Conservation (phyloP, 176 grass and related monocot species). For the Bothriochloa decipiens region DNA sequence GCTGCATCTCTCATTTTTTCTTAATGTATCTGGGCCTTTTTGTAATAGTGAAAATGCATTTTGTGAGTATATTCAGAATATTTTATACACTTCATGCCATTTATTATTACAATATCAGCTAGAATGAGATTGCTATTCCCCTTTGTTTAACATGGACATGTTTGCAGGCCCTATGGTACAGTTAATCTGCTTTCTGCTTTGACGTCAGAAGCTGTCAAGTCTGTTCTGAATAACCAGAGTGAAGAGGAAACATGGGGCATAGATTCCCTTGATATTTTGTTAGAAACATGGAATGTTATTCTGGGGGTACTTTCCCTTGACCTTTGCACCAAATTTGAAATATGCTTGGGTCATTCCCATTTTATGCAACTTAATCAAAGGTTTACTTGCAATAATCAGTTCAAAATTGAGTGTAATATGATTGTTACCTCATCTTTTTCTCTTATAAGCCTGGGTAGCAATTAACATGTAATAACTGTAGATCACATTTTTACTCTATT, state of each 20-base stretch:
- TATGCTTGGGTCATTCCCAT: slow-evolving; percentile 13
- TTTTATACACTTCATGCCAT: slow-evolving; percentile 20
- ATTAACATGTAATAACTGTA: background rate
- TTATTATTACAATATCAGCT: slow-evolving; percentile 30
- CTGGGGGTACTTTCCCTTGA: slow-evolving; percentile 65
- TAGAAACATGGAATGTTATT: slow-evolving; percentile 97
- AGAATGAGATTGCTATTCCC: slow-evolving; percentile 20
- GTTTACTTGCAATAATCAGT: slow-evolving; percentile 6
- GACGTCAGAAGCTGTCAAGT: slow-evolving; percentile 89
- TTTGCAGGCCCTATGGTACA: slow-evolving; percentile 84
- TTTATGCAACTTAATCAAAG: slow-evolving; percentile 17
- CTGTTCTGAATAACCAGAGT: slow-evolving; percentile 59
- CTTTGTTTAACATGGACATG: slow-evolving; percentile 44
- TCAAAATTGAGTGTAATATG: slow-evolving; percentile 21
- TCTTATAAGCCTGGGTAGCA: background rate
- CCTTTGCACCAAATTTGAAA: slow-evolving; percentile 23
- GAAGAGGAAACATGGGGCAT: slow-evolving; percentile 93
- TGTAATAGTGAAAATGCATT: slow-evolving; percentile 21
- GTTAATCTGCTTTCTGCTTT: slow-evolving; percentile 81
- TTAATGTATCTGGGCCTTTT: background rate
- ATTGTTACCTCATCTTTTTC: slow-evolving; percentile 14
- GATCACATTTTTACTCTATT: slow-evolving; percentile 14
- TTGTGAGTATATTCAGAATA: slow-evolving; percentile 23
- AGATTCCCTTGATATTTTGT: slow-evolving; percentile 89
- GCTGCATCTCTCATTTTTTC: background rate